Percentiles rank a stretch among this genome's conserved stretches.
phyloP scores from a whole-genome alignment of 2,329 filamentous ascomycete species.

The Sporothrix dimorphospora region DNA sequence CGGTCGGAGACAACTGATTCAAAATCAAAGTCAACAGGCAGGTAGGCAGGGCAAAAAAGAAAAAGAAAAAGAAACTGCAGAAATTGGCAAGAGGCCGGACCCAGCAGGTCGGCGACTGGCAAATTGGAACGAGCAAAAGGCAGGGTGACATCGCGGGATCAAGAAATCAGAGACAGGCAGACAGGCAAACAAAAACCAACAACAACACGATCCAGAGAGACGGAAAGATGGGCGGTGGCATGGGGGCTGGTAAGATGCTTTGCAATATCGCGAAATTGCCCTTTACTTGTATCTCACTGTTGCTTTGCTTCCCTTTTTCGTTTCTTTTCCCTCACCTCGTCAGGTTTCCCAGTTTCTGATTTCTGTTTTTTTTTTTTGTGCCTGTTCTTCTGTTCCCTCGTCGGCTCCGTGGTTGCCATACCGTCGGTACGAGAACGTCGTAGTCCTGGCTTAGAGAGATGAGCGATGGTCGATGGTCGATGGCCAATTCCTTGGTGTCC shows the following conservation, averaged over 20 bases:
- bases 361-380: background rate
- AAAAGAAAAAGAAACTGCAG: conserved; percentile 14
- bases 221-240: background rate
- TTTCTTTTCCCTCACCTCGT: background rate
- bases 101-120: conserved; percentile 28
- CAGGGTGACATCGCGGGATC: conserved; percentile 26
- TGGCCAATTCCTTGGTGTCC: background rate
- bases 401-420: background rate
- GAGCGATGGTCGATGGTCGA: background rate
- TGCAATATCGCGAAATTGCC: conserved; percentile 19
- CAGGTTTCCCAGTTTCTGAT: background rate
- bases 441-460: background rate
- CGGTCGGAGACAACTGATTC: background rate
- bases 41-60: background rate
- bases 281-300: too few relatives aligned
- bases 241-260: background rate
- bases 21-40: background rate
- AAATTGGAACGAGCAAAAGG: conserved; percentile 5
- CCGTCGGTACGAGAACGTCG: background rate
- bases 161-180: background rate
- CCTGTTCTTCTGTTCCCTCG: background rate
- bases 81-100: conserved; percentile 9
- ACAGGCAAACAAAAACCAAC: background rate
- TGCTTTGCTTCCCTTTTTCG: background rate
- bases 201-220: background rate